Evolutionary conservation across 176 grass and related monocot species (phyloP), one percentile per base, ranked within the genome.

Genomic region (Oryza officinalis): DNA sequence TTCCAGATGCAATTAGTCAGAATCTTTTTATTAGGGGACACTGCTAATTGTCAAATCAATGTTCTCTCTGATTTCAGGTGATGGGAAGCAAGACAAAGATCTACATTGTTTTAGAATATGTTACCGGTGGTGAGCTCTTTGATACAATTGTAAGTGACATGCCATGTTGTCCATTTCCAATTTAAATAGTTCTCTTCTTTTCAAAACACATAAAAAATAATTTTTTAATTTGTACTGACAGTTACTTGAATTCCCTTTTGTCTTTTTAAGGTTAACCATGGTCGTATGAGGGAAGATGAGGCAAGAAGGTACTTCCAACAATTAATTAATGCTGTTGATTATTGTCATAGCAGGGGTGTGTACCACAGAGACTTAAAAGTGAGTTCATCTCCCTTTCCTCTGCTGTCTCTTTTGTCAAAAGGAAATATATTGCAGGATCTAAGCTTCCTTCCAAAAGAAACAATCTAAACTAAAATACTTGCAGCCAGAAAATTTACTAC

Each of bases 291-390:
- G 77, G 96, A 99, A 87, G 93, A 96, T 81, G 93, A 99, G 77
- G 96, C 96, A 57, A 90, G 93, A 69, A 94, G 87, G 72, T 99
- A 94, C 67, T 99, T 99, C 73, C 96, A 99, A 50, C 96, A 99
- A 82, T 84, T 99, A 85, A 99, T 96, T 75, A 90, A 99, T 86
- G 93, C 91, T 40, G 96, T 99, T 35, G 96, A 99, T 92, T 99
- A 99, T 79, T 99, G 93, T 71, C 96, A 99, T 86, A 99, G 96
- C 79, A 99, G 96, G 87, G 96, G 96, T 3, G 96, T 99, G 26
- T 99, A 92, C 81, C 96, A 99, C 72, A 88, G 96, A n/a, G 96
- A 99, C 77, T 82, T 99, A 64, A 99, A 99, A 80, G 96, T 99
- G 49, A 61, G 80, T 41, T 27, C 10, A 14, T 22, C 43, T 67